A percentile compares a stretch with the other conserved stretches of the same genome.
Evolutionary conservation across 75 land plant genomes (phyloP).

Genomic region (Chamaecyparis obtusa): DNA sequence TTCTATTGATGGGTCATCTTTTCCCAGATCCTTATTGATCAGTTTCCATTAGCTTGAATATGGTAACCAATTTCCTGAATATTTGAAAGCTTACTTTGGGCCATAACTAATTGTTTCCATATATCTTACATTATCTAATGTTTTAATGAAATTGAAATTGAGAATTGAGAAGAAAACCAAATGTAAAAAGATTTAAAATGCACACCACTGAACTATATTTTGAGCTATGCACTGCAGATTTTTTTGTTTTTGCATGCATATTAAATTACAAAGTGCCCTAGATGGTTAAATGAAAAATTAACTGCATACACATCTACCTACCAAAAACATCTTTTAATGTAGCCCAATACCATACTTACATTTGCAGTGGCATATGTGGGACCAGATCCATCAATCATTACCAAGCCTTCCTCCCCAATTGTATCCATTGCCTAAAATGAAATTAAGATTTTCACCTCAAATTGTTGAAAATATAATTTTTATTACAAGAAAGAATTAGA

Average conservation of each 20-base stretch:
- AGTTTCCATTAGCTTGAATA: no score
- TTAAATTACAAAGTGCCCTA: neutral
- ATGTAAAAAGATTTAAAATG: no score
- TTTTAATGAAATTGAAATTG: no score
- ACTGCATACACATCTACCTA: neutral
- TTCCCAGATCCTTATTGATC: no score
- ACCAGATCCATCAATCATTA: slow-evolving; percentile 79
- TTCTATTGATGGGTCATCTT: no score
- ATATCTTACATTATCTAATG: no score
- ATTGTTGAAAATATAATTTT: neutral
- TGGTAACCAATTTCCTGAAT: no score
- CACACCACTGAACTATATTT: neutral
- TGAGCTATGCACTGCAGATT: neutral
- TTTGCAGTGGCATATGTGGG: slow-evolving; percentile 92
- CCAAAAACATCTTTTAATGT: neutral
- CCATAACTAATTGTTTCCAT: no score
- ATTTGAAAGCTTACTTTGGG: no score
- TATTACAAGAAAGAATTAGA: neutral
- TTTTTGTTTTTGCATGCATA: neutral
- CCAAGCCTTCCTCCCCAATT: slow-evolving; percentile 68
- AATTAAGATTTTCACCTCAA: neutral
- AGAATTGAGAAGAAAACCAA: no score
- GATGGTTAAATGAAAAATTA: neutral
- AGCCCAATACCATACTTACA: slow-evolving; percentile 35
- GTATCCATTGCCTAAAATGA: slow-evolving; percentile 65